Evolutionary conservation across 148 eudicot species (phyloP), one percentile per base, ranked within the genome.

Genomic region (Rhododendron ferrugineum): DNA sequence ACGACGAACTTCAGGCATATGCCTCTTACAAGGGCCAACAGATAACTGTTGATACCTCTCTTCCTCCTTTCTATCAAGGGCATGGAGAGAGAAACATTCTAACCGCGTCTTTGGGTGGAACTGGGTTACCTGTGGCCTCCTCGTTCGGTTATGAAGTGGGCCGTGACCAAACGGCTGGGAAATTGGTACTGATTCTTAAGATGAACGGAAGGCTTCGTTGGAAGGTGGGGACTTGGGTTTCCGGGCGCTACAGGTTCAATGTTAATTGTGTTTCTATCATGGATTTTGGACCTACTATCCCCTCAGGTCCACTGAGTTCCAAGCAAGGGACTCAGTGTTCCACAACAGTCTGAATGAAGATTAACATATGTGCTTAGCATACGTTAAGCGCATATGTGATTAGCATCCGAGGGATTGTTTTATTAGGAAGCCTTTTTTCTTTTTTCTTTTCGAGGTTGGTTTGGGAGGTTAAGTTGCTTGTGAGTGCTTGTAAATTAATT

Each of bases 201-300:
- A 87, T 88, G 47, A 90, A 91, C 44, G 99, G 99, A 23, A 68
- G 79, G 74, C 80, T 95, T 26, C 84, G 98, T 52, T 96, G 99
- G 99, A 96, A 91, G 85, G 88, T 96, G 2, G 96, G 97, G 54
- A 93, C 88, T 88, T 96, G 98, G 98, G 95, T 94, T 62, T 95
- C 98, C 1, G 96, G 98, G 1, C 87, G 89, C 70, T 95, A 95
- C 79, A 86, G 93, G 82, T 85, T 96, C 15, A 89, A 87, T 81
- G 93, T 96, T 18, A 92, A 88, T 49, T 96, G 99, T 77, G 89
- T 93, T 50, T 88, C 93, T 68, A 85, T 93, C 68, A 83, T 96
- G 85, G 90, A 91, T 62, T 90, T 96, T 46, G 93, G 92, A 54
- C 76, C 92, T 82, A 84, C 78, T 49, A 84, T 91, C 77, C 92